A percentile compares a stretch with the other conserved stretches of the same genome.
phyloP scores from a whole-genome alignment of 2,329 filamentous ascomycete species.

The Daldinia sp. region DNA sequence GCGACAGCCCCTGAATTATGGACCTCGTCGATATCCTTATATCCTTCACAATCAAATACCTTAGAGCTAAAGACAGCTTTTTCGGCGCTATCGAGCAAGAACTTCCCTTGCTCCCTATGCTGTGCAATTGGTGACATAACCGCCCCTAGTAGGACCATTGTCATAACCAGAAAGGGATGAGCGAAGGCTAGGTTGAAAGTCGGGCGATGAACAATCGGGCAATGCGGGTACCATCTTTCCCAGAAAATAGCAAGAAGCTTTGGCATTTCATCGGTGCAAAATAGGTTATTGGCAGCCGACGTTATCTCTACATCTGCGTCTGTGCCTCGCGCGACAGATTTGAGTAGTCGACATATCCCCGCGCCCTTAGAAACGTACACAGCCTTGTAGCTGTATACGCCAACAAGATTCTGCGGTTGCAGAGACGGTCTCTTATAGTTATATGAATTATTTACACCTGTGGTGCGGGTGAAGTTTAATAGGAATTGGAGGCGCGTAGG shows the following conservation, averaged over 20 bases:
- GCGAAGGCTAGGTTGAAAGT: conserved; percentile 5
- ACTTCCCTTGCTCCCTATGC: not conserved
- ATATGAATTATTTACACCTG: conserved; percentile 9
- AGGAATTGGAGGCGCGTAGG: not conserved
- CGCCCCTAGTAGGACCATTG: not conserved
- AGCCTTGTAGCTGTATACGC: not conserved
- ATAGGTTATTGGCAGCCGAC: not conserved
- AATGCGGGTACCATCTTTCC: conserved; percentile 9
- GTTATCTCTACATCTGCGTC: not conserved
- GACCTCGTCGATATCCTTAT: not conserved
- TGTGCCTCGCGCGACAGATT: not conserved
- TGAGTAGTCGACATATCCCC: conserved; percentile 2
- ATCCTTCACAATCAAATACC: not conserved
- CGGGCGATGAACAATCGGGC: conserved; percentile 1
- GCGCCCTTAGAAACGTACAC: conserved; percentile 6
- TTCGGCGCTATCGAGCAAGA: not conserved
- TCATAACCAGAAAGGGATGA: not conserved
- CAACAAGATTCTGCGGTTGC: not conserved
- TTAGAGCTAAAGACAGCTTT: not conserved
- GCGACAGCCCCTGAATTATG: conserved; percentile 5
- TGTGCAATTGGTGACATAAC: conserved; percentile 7
- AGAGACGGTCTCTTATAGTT: conserved; percentile 3
- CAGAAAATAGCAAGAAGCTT: not conserved
- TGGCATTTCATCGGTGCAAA: conserved; percentile 2
- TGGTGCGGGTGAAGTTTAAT: conserved; percentile 6